Evolutionary conservation across 164 flowering plant genomes (phyloP).

Genomic region (Sextonia rubra): DNA sequence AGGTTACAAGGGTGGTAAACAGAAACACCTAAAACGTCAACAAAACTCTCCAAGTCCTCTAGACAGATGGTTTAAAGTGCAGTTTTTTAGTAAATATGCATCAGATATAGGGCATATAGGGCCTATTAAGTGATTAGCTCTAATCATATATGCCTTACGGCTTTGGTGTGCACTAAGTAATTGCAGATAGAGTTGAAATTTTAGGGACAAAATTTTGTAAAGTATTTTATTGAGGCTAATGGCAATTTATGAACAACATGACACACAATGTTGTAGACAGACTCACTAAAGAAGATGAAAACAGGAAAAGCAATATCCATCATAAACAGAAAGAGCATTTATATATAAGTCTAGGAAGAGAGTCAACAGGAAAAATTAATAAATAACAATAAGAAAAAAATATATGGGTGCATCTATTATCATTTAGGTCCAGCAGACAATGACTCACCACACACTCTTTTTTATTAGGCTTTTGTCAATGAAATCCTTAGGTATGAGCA

Average conservation of each 20-base stretch:
- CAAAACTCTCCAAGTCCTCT: no score
- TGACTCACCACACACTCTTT: constrained; percentile 62
- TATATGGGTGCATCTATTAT: not conserved
- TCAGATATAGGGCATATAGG: no score
- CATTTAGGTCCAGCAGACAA: not conserved
- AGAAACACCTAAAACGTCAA: no score
- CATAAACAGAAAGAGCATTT: not conserved
- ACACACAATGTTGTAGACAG: not conserved
- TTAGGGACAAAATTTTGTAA: no score
- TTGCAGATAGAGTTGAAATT: no score
- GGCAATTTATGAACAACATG: not conserved
- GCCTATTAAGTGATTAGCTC: no score
- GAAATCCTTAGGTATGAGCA: constrained; percentile 60
- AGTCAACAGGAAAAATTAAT: not conserved
- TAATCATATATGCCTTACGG: no score
- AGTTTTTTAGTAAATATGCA: no score
- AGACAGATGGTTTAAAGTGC: no score
- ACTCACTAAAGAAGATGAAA: not conserved
- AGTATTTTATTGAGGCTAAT: no score
- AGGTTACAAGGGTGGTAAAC: no score
- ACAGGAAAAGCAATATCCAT: not conserved
- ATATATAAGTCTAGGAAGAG: not conserved
- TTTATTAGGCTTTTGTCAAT: constrained; percentile 59
- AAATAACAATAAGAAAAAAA: not conserved
- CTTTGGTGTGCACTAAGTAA: no score